Conservation (phyloP, 2,329 filamentous ascomycete species). For the Colletotrichum trifolii region DNA sequence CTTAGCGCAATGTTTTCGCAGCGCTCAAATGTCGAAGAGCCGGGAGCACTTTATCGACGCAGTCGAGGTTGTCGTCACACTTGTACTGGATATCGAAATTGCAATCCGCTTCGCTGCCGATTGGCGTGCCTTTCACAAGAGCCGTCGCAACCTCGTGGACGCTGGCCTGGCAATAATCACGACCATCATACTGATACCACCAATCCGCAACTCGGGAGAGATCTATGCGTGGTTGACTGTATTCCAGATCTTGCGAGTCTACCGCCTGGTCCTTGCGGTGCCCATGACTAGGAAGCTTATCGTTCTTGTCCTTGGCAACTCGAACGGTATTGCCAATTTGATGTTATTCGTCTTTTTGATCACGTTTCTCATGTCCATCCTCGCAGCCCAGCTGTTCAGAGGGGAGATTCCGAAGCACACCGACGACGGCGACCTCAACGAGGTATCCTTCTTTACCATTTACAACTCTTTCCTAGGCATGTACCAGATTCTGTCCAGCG, state of each 20-base stretch:
- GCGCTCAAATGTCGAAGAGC: slow-evolving; percentile 75
- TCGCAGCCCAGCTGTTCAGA: slow-evolving; percentile 92
- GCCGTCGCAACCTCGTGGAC: slow-evolving; percentile 82
- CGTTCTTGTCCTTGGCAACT: slow-evolving; percentile 87
- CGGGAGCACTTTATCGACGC: slow-evolving; percentile 74
- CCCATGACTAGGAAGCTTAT: slow-evolving; percentile 90
- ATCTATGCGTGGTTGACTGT: slow-evolving; percentile 89
- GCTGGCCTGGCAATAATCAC: slow-evolving; percentile 83
- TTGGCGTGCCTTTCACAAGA: slow-evolving; percentile 83
- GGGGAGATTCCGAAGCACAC: slow-evolving; percentile 80
- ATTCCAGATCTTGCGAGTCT: slow-evolving; percentile 93
- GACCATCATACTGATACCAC: slow-evolving; percentile 84
- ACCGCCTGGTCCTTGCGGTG: slow-evolving; percentile 90
- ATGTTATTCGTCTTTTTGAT: slow-evolving; percentile 97
- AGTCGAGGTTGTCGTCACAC: slow-evolving; percentile 80
- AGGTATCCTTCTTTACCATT: slow-evolving; percentile 86
- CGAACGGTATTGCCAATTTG: slow-evolving; percentile 90
- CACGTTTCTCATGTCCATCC: slow-evolving; percentile 92
- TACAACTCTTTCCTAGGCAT: slow-evolving; percentile 97
- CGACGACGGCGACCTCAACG: slow-evolving; percentile 68
- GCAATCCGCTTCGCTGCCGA: slow-evolving; percentile 80
- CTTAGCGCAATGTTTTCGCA: slow-evolving; percentile 81
- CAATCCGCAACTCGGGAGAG: slow-evolving; percentile 76
- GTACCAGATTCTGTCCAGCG: slow-evolving; percentile 96
- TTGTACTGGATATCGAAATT: slow-evolving; percentile 85